Evolutionary conservation across 305 asterid species (phyloP), one percentile per base, ranked within the genome.

Genomic region (Plantago rigida): DNA sequence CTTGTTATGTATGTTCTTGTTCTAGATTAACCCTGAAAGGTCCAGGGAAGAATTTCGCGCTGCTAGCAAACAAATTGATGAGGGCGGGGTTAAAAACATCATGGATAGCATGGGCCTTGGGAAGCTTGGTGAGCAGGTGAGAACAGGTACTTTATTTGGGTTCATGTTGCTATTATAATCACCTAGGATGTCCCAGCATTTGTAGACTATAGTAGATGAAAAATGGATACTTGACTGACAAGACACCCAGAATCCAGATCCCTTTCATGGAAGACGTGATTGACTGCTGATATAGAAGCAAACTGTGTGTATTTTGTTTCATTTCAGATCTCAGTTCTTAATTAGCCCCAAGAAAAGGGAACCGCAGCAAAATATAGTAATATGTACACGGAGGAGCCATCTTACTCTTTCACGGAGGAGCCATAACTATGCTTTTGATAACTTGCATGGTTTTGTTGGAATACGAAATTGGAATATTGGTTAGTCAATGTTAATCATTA

Each of bases 71-170:
- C 62, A 62, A 2, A 65, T 63, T 56, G 80, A 74, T 65, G 81
- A 74, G 48, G 74, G 64, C 36, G 82, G 73, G 24, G 77, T 74
- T 12, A 87, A 76, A 67, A 75, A 69, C 73, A 15, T 83, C 3
- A 80, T 85, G 86, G 82, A 77, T 67, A 74, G 84, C 65, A 80
- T 87, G 89, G 94, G 96, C 61, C 80, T 87, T 14, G 92, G 94
- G 49, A 69, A 69, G 76, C 71, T 83, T 70, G 80, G 75, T 58
- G 80, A 74, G 24, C 84, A 85, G 89, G 94, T 85, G 79, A 69
- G 63, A 48, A 42, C 69, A 65, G 48, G 54, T 55, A 61, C 47
- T 50, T 55, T 26, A 17, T 12, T 22, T 22, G 0, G 26, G 26
- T 22, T 22, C 26, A 0, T 22, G 26, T 22, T 22, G 26, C 26